Evolutionary conservation across 352 stramenopile species (phyloP), one percentile per base, ranked within the genome.

Genomic region (Phytophthora litchii): DNA sequence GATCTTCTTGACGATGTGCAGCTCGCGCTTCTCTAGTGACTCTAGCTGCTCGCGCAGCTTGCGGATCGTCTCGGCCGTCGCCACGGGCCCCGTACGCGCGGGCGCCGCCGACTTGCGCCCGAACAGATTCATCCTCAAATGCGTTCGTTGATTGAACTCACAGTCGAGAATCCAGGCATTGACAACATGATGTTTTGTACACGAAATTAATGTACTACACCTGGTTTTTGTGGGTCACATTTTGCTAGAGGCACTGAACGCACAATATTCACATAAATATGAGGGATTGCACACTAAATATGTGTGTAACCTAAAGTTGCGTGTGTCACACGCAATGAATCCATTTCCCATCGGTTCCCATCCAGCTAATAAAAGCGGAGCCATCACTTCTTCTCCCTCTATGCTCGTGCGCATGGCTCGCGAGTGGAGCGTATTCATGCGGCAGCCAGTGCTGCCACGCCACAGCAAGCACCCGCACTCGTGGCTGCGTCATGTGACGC

Each of bases 1-100:
- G 49, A 99, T 98, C 78, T 99, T 99, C 74, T 98, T 98, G 54
- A 97, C 78, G 34, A 99, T 96, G 72, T 99, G 96, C 41, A 91
- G 76, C 78, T 99, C 95, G 58, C 97, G 80, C 71, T 98, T 98
- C 69, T 97, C 90, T 23, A 98, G 71, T 23, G 88, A 94, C 29
- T 97, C 88, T 10, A 98, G 72, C 48, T 96, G 94, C 52, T 94
- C 86, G 44, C 89, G 81, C 21, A 98, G 70, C 71, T 94, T 96
- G 48, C 91, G 77, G 64, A 98, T 98, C 45, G 91, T 97, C 13
- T 94, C 81, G 36, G 89, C 91, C 11, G 89, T 93, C 9, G 83
- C 83, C 32, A 79, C 64, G 21, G 83, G 81, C 19, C 71, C 72
- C 35, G 77, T 73, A 17, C 73, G 70, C 67, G 65, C 70, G 0